A percentile compares a stretch with the other conserved stretches of the same genome.
phyloP scores from a whole-genome alignment of 768 basidiomycete species.

The Phanerochaete sordida region DNA sequence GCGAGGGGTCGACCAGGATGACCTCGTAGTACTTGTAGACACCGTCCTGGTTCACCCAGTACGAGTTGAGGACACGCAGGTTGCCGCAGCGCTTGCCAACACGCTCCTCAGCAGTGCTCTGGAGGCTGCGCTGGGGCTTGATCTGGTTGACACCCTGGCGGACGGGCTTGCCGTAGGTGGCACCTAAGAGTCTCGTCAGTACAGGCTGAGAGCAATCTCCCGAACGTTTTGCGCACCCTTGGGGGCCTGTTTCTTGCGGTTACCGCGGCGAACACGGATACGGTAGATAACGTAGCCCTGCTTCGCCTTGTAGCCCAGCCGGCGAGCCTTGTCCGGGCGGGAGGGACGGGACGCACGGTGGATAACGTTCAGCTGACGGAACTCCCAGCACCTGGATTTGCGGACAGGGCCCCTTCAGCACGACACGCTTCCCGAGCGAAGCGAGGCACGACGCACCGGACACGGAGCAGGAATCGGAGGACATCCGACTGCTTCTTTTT shows the following conservation, averaged over 20 bases:
- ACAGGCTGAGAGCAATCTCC: neutral
- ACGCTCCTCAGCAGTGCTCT: conserved; percentile 95
- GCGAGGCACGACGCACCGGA: conserved; percentile 55
- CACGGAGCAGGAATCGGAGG: conserved; percentile 95
- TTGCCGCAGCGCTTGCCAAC: conserved; percentile 96
- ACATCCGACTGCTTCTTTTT: conserved; percentile 99
- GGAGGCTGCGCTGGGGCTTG: conserved; percentile 93
- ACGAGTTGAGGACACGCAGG: conserved; percentile 94
- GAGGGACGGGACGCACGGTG: conserved; percentile 98
- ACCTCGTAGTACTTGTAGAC: conserved; percentile 99
- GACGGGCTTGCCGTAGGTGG: conserved; percentile 98
- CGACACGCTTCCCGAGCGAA: neutral
- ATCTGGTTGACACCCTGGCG: conserved; percentile 99
- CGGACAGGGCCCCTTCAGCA: neutral
- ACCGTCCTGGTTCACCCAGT: conserved; percentile 99
- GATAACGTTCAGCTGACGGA: conserved; percentile 96
- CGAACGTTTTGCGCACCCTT: conserved; percentile 66
- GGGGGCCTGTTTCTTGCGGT: conserved; percentile 97
- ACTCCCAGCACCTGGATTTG: conserved; percentile 86
- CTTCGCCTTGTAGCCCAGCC: conserved; percentile 99
- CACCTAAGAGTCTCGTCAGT: conserved; percentile 48
- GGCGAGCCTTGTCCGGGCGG: conserved; percentile 98
- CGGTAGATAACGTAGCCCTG: conserved; percentile 99
- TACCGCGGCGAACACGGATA: conserved; percentile 94
- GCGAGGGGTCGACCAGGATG: conserved; percentile 93